phyloP scores from a whole-genome alignment of 2,329 filamentous ascomycete genomes.

The Colletotrichum sp. region DNA sequence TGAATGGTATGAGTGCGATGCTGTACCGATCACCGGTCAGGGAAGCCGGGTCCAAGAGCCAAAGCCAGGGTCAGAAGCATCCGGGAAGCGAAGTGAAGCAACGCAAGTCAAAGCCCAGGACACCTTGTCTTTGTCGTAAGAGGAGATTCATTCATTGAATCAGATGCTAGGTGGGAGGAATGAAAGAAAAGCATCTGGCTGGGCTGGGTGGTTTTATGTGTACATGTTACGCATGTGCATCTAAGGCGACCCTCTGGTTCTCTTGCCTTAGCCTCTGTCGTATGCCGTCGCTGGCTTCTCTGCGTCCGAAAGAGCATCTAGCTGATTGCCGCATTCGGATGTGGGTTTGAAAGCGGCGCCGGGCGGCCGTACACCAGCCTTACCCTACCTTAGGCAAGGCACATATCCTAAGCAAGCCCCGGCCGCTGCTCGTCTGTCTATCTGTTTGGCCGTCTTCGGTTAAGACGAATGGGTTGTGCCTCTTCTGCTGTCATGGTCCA shows the following conservation, averaged over 20 bases:
- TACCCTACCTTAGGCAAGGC: not conserved
- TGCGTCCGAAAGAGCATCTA: constrained; percentile 22
- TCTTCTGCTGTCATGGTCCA: not conserved
- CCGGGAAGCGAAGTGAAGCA: not conserved
- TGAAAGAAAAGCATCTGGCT: constrained; percentile 20
- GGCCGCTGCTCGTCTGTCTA: not conserved
- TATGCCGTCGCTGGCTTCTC: constrained; percentile 21
- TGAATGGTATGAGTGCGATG: not conserved
- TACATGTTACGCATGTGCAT: constrained; percentile 20
- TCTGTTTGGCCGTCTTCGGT: constrained; percentile 17
- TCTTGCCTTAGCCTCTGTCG: constrained; percentile 10
- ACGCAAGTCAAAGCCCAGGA: constrained; percentile 8
- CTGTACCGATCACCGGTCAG: not conserved
- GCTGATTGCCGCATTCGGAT: constrained; percentile 24
- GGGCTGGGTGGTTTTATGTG: constrained; percentile 19
- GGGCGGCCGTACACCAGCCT: constrained; percentile 1
- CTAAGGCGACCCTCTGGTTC: not conserved
- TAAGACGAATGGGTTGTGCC: constrained; percentile 11
- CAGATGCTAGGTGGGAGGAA: constrained; percentile 3
- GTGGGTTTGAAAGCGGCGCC: constrained; percentile 19
- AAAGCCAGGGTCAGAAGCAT: not conserved
- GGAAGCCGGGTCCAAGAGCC: not conserved
- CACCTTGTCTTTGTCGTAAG: constrained; percentile 3
- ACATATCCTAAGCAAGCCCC: not conserved
- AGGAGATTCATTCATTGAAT: constrained; percentile 8